Conservation (phyloP, 495 filamentous ascomycete species). For the Cenococcum geophilum region DNA sequence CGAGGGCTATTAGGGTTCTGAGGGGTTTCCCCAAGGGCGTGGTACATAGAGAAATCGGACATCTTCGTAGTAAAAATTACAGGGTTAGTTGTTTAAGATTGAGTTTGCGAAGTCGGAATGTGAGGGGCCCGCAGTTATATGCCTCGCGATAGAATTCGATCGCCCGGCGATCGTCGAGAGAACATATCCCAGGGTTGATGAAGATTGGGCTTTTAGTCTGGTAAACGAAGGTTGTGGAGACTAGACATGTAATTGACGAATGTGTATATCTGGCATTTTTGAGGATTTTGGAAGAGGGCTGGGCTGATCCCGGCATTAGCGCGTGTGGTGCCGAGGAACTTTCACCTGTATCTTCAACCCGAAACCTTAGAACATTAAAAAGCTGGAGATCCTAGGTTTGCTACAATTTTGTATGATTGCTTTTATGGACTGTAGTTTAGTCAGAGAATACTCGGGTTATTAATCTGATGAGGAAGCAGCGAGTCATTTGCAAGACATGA, state of each 20-base stretch:
- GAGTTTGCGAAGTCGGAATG: not conserved
- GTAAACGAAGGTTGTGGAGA: not conserved
- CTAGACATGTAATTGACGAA: not conserved
- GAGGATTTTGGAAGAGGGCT: not conserved
- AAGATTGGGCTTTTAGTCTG: not conserved
- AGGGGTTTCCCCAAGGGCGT: constrained; percentile 61
- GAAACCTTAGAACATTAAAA: too few relatives aligned
- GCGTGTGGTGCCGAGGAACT: too few relatives aligned
- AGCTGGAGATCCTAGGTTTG: too few relatives aligned
- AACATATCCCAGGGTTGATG: not conserved
- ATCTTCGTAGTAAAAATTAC: constrained; percentile 41
- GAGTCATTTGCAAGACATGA: too few relatives aligned
- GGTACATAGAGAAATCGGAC: constrained; percentile 74
- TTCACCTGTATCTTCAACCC: too few relatives aligned
- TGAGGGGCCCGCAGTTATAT: not conserved
- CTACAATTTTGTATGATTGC: too few relatives aligned
- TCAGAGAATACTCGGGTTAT: too few relatives aligned
- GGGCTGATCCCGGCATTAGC: too few relatives aligned
- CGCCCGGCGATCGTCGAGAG: not conserved
- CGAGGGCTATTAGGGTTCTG: constrained; percentile 52
- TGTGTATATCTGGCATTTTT: not conserved
- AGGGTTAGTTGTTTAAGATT: not conserved
- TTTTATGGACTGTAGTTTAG: too few relatives aligned
- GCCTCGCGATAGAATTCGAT: not conserved
- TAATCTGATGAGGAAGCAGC: too few relatives aligned